Base-by-base conservation (phyloP, 2,329 filamentous ascomycete species). In the Plectosphaerella sp. region DNA sequence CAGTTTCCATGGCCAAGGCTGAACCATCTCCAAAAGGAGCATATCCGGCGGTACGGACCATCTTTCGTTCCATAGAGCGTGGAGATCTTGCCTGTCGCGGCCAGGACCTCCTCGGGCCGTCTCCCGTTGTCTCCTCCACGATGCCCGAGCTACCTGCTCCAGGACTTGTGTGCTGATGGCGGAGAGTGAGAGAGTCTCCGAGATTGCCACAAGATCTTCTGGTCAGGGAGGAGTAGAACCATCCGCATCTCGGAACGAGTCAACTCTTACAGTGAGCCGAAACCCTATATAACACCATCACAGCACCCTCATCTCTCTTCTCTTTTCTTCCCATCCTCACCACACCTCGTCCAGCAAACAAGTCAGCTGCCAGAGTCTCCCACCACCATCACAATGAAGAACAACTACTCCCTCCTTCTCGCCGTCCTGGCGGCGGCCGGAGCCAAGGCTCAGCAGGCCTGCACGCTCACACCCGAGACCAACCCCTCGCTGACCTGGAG, bases 401-500 rank as follows among this genome's bases (percentile, higher is more conserved):
- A 49, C 47, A 56, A 56, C 49, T 52, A 74, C 58, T 63, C 67
- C 51, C 66, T 70, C 54, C 65, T 79, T 52, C 60, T 76, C 57
- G 70, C 71, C 49, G 60, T 56, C 15, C 43, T 45, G 54, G 55
- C 55, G 35, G 49, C 51, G 6, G 53, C 39, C 28, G 45, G 67
- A 45, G 72, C 68, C 52, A 58, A 65, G 48, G 77, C 76, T 52
- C 81, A 84, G 64, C 71, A 78, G 62, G 76, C 69, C 53, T 81
- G 80, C 64, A 71, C 69, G 25, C 61, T 72, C 59, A 73, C 67
- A 47, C 56, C 71, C 6, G 80, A 83, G 62, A 73, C 61, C 37
- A 80, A 83, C 62, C 82, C 81, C 15, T 56, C 72, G 18, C 66
- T 85, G 57, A 72, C 67, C 52, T 82, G 78, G 75, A 70, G 75